Evolutionary conservation across 352 stramenopile species (phyloP), one percentile per base, ranked within the genome.

Genomic region (Globisporangium echinulatum): DNA sequence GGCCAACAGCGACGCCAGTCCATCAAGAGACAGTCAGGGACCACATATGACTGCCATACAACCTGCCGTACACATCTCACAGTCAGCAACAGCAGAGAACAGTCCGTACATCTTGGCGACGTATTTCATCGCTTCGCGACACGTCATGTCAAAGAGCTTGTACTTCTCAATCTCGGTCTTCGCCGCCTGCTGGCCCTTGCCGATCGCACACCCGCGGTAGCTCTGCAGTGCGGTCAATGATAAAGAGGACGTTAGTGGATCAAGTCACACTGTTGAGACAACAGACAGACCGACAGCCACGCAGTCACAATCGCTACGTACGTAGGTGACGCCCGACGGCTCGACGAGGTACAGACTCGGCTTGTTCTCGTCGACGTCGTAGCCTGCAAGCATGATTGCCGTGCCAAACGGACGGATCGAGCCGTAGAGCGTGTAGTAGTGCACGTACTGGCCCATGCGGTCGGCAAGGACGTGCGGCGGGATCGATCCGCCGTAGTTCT

Each of bases 91-190:
- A 19, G 7, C 13, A 13, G 9, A 56, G 6, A 56, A n/a, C 3
- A n/a, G 7, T 10, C 68, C 87, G 61, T 75, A 97, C 89, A 99
- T 99, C 83, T 98, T 98, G 62, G 95, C 95, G 54, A 99, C 82
- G 74, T 99, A 95, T 89, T 98, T 98, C 72, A 99, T 97, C 50
- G 94, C 97, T 69, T 99, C 96, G 44, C 83, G 81, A 62, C 88
- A 97, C 52, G 88, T 93, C 68, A 99, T 85, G 67, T 97, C 92
- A 63, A 96, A 93, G 49, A 98, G 78, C 66, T 97, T 95, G 70
- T 98, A 82, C 79, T 98, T 99, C 70, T 99, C 97, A 62, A 99
- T 97, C 79, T 99, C 97, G 62, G 97, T 99, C 82, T 99, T 99
- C 56, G 97, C 97, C 15, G 92, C 92, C 72, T 99, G 96, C 65